Conservation (phyloP, 148 eudicot species). For the Rheum nobile region DNA sequence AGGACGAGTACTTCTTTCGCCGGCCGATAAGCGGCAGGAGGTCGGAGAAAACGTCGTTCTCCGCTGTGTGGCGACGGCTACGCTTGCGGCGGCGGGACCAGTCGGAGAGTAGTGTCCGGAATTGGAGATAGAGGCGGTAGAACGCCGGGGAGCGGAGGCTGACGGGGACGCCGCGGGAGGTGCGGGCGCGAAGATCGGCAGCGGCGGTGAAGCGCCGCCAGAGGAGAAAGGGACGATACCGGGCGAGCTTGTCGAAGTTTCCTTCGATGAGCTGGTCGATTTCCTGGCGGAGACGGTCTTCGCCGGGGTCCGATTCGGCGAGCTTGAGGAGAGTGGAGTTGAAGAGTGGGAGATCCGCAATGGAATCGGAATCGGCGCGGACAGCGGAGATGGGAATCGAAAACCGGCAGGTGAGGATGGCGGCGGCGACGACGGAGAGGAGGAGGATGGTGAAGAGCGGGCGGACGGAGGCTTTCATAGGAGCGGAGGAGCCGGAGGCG, state of each 20-base stretch:
- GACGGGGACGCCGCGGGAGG: slow-evolving; percentile 21
- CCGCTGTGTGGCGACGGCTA: neutral
- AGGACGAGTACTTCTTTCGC: slow-evolving; percentile 29
- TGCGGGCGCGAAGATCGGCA: slow-evolving; percentile 14
- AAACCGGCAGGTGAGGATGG: slow-evolving; percentile 32
- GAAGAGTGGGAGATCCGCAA: slow-evolving; percentile 22
- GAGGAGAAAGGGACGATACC: slow-evolving; percentile 32
- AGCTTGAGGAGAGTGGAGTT: slow-evolving; percentile 50
- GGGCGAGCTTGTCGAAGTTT: slow-evolving; percentile 18
- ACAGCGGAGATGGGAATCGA: neutral
- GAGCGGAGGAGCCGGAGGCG: slow-evolving; percentile 14
- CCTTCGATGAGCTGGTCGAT: slow-evolving; percentile 47
- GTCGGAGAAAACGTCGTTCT: neutral
- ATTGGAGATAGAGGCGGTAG: slow-evolving; percentile 22
- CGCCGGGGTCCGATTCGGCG: slow-evolving; percentile 45
- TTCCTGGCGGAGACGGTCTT: slow-evolving; percentile 27
- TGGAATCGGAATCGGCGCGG: neutral
- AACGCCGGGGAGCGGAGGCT: slow-evolving; percentile 34
- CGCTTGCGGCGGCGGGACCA: slow-evolving; percentile 26
- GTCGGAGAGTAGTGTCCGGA: slow-evolving; percentile 32
- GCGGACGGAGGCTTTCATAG: slow-evolving; percentile 48
- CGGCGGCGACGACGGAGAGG: slow-evolving; percentile 36
- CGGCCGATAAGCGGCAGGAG: neutral
- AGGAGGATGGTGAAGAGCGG: slow-evolving; percentile 31
- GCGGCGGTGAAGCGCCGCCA: slow-evolving; percentile 26